phyloP scores from a whole-genome alignment of 495 filamentous ascomycete species.

The Penicillium odoratum region DNA sequence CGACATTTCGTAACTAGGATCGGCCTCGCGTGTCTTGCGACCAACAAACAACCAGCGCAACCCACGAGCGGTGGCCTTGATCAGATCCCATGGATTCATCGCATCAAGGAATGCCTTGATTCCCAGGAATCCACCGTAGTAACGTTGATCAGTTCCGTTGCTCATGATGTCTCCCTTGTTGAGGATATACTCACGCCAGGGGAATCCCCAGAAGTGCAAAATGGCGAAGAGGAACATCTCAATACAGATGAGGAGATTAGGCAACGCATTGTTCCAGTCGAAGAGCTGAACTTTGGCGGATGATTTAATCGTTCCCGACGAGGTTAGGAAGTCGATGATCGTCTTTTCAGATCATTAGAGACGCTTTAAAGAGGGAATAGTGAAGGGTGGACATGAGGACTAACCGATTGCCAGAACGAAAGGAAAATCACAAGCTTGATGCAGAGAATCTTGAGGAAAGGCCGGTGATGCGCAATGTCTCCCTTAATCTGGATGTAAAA shows the following conservation, averaged over 20 bases:
- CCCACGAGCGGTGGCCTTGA: conserved; percentile 69
- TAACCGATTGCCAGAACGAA: conserved; percentile 69
- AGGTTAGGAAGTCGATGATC: conserved; percentile 58
- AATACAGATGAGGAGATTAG: conserved; percentile 66
- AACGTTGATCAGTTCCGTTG: conserved; percentile 15
- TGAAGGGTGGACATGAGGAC: not conserved
- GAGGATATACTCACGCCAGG: conserved; percentile 54
- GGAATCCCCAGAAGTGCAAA: conserved; percentile 70
- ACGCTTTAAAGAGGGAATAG: not conserved
- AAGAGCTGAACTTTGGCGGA: conserved; percentile 57
- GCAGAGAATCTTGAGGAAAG: conserved; percentile 69
- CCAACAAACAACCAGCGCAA: conserved; percentile 73
- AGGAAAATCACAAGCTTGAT: conserved; percentile 81
- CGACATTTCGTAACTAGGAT: conserved; percentile 36
- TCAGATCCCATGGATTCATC: conserved; percentile 74
- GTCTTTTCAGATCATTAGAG: conserved; percentile 27
- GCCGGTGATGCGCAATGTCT: conserved; percentile 57
- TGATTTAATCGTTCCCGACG: conserved; percentile 52
- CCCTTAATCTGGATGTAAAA: conserved; percentile 73
- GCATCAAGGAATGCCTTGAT: conserved; percentile 61
- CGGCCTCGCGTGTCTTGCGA: conserved; percentile 44
- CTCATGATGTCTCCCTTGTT: not conserved
- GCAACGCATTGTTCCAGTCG: conserved; percentile 72
- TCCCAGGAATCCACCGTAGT: conserved; percentile 58
- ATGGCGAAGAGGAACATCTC: conserved; percentile 74